These are phyloP conservation scores for Fusarium hainanense DNA, from an alignment of 2,329 filamentous ascomycete species.

Conservation along the genomic window DNA sequence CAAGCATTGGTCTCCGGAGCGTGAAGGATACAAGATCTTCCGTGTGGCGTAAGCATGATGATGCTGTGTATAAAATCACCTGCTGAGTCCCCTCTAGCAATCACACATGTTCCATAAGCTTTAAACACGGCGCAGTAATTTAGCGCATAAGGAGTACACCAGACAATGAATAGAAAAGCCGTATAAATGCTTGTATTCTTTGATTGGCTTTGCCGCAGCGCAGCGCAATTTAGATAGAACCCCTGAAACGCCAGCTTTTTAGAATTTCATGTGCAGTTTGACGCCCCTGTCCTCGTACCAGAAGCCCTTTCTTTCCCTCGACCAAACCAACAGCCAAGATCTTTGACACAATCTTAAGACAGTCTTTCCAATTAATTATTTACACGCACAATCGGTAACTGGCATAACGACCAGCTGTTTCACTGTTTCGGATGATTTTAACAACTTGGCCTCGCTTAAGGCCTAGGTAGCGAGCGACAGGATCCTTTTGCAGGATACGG, in stretches of 20 bases:
- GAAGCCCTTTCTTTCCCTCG: conserved; percentile 29
- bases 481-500: conserved; percentile 89
- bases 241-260: conserved; percentile 49
- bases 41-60: background rate
- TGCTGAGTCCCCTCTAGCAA: background rate
- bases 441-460: conserved; percentile 93
- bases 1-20: background rate
- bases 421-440: conserved; percentile 96
- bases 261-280: conserved; percentile 47
- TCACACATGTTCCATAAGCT: background rate
- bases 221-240: conserved; percentile 46
- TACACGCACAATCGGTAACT: conserved; percentile 84
- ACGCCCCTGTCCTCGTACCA: conserved; percentile 45
- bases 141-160: background rate
- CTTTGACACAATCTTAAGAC: conserved; percentile 1
- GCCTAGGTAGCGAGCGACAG: conserved; percentile 91
- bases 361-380: background rate
- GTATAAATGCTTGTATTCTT: conserved; percentile 29
- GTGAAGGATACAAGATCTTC: background rate
- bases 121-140: background rate
- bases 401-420: conserved; percentile 95
- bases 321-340: conserved; percentile 17
- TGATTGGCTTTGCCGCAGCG: conserved; percentile 44
- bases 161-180: background rate
- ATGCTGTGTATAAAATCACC: background rate